Evolutionary conservation across 129 eudicot species (phyloP), one percentile per base, ranked within the genome.

Genomic region (Tanacetum coccineum): DNA sequence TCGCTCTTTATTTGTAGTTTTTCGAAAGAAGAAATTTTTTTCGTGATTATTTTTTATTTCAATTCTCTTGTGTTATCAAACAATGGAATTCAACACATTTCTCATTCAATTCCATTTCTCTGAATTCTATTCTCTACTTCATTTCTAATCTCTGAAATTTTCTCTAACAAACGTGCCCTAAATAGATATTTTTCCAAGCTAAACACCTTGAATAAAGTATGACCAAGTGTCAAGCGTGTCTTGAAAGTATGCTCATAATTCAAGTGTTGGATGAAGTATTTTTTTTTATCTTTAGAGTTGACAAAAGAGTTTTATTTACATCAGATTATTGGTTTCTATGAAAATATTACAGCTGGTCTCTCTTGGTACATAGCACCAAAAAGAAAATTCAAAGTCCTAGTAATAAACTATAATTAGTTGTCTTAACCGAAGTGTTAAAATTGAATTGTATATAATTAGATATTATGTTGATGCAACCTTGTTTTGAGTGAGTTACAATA

Each of bases 391-490:
- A 36, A 67, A 52, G 7, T 13, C 20, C 3, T 14, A 53, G 17
- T 12, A 11, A 19, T 20, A 72, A 72, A 72, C 46, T n/a, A 62
- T 14, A 36, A 21, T 56, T 47, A 55, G 12, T 14, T 64, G 17
- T 44, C 57, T 65, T 45, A 28, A 64, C 12, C 36, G 65, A 46
- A 46, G 39, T 64, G 21, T 64, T 64, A 64, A 21, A 64, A 73
- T 53, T 47, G 49, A 50, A 71, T 30, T 18, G 20, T 59, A 14
- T 42, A 46, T 13, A 59, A 9, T 55, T 56, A n/a, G n/a, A n/a
- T n/a, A n/a, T n/a, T 62, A 50, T 62, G 42, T 72, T 72, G 63
- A 51, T 66, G 72, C 28, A 66, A 15, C 75, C 53, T 74, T 64
- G 32, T 22, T 64, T 66, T 57, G 19, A 22, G 73, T 65, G 67